phyloP scores from a whole-genome alignment of 148 eudicot genomes.

The Fagopyrum esculentum region DNA sequence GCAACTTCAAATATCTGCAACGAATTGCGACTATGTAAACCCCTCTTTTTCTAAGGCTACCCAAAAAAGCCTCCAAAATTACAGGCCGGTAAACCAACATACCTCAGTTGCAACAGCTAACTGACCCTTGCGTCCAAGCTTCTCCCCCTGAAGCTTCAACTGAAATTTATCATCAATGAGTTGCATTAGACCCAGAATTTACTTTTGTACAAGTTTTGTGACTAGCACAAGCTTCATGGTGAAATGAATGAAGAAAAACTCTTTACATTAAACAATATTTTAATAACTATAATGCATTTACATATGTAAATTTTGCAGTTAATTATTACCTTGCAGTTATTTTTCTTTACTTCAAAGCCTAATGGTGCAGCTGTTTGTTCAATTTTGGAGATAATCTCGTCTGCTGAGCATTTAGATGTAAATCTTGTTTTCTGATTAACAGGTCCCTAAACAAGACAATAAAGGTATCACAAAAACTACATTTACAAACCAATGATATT shows the following conservation, averaged over 20 bases:
- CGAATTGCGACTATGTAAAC: background rate
- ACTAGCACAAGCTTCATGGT: no score
- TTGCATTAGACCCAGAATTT: background rate
- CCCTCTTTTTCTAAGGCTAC: background rate
- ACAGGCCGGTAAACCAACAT: background rate
- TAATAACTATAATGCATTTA: no score
- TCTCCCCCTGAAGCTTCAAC: conserved; percentile 91
- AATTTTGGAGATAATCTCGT: conserved; percentile 75
- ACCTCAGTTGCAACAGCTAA: conserved; percentile 92
- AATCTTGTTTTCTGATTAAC: conserved; percentile 91
- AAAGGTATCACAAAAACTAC: background rate
- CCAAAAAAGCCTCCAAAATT: background rate
- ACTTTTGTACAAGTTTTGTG: background rate
- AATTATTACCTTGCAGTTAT: conserved; percentile 29
- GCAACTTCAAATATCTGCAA: conserved; percentile 88
- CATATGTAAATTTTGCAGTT: no score
- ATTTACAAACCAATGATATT: background rate
- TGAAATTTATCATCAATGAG: conserved; percentile 18
- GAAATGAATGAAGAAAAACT: no score
- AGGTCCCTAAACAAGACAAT: conserved; percentile 48
- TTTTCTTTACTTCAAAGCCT: conserved; percentile 85
- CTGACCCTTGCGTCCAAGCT: conserved; percentile 89
- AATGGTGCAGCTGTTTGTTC: conserved; percentile 77
- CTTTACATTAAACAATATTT: no score
- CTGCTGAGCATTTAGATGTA: conserved; percentile 82